Conservation (phyloP, 805 yeast genomes). For the Phaffomyces thermotolerans region DNA sequence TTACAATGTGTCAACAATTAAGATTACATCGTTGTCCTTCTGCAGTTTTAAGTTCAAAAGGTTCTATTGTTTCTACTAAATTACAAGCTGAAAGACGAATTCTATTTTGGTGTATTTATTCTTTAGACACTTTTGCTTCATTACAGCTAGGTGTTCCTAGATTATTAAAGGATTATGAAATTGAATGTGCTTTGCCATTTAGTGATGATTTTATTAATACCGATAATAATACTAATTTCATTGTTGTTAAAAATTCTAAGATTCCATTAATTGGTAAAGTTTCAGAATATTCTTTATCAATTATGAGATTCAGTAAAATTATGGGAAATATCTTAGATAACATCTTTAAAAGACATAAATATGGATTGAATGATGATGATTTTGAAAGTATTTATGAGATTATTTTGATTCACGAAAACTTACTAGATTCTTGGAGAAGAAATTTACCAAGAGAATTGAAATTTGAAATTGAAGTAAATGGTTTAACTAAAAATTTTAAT, state of each 20-base stretch:
- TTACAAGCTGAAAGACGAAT: constrained; percentile 82
- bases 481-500: constrained; percentile 33
- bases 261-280: constrained; percentile 67
- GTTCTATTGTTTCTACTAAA: constrained; percentile 54
- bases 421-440: constrained; percentile 72
- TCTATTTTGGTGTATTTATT: constrained; percentile 77
- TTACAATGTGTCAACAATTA: constrained; percentile 79
- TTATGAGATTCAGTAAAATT: constrained; percentile 65
- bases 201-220: constrained; percentile 34
- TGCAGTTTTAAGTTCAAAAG: constrained; percentile 63
- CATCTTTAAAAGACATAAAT: constrained; percentile 49
- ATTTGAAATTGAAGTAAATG: constrained; percentile 59
- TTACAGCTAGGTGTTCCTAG: constrained; percentile 79
- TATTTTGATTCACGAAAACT: constrained; percentile 47
- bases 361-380: constrained; percentile 7
- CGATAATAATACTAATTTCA: constrained; percentile 45
- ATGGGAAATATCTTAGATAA: constrained; percentile 68
- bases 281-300: constrained; percentile 49
- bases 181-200: constrained; percentile 81
- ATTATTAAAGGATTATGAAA: constrained; percentile 68
- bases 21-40: constrained; percentile 84
- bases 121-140: constrained; percentile 68
- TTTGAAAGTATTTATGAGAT: constrained; percentile 23
- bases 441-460: constrained; percentile 55
- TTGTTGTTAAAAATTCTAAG: constrained; percentile 51